These are phyloP conservation scores for Phalaenopsis equestris DNA, from an alignment of 106 monocot species.

Conservation along the genomic window DNA sequence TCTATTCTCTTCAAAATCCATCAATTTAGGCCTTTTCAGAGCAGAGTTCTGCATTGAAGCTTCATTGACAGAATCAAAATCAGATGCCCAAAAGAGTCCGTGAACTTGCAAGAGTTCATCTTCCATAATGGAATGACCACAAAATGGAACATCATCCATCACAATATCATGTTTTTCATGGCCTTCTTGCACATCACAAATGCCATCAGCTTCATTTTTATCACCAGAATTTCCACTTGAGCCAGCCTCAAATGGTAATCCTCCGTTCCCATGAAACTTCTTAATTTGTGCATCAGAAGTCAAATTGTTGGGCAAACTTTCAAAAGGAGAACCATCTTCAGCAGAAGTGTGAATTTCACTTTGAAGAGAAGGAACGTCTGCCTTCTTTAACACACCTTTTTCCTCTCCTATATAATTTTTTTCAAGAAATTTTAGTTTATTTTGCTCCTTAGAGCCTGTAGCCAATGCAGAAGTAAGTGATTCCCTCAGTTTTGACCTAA, in stretches of 20 bases:
- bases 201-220: background rate
- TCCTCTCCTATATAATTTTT: constrained; percentile 11
- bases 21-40: constrained; percentile 39
- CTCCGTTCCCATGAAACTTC: constrained; percentile 15
- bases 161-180: constrained; percentile 13
- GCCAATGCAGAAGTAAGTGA: constrained; percentile 54
- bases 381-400: background rate
- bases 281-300: background rate
- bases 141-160: constrained; percentile 22
- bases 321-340: constrained; percentile 6
- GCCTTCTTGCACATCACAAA: constrained; percentile 14
- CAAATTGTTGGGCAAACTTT: constrained; percentile 10
- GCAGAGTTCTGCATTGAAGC: constrained; percentile 15
- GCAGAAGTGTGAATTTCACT: background rate
- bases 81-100: constrained; percentile 77
- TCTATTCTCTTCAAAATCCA: constrained; percentile 12
- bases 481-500: constrained; percentile 70
- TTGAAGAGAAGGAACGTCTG: background rate
- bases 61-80: constrained; percentile 17
- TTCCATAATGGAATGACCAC: constrained; percentile 17
- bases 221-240: constrained; percentile 8
- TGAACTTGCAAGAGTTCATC: constrained; percentile 96
- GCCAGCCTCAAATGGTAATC: constrained; percentile 4
- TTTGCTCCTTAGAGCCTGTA: constrained; percentile 34
- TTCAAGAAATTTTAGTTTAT: constrained; percentile 19